Percentiles rank a stretch among this genome's conserved stretches.
These are phyloP conservation scores for Trichophyton rubrum DNA, from an alignment of 2,329 filamentous ascomycete genomes.

Conservation along the genomic window DNA sequence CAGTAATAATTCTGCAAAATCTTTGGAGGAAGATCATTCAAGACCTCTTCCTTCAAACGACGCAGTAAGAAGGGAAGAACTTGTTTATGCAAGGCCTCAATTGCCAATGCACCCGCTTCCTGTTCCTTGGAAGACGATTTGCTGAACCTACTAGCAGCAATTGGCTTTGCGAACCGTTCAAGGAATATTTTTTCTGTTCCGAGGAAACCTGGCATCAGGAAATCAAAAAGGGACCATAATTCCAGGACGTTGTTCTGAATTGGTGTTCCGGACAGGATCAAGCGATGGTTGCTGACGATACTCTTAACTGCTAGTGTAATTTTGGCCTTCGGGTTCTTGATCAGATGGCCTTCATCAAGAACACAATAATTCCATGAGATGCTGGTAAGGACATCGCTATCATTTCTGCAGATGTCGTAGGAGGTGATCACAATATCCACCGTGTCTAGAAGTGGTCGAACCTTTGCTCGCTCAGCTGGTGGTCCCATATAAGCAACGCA, in stretches of 20 bases:
- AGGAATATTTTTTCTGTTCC: slow-evolving; percentile 95
- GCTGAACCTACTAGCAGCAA: slow-evolving; percentile 84
- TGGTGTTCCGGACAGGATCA: slow-evolving; percentile 92
- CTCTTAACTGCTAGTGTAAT: slow-evolving; percentile 87
- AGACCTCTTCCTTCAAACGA: slow-evolving; percentile 91
- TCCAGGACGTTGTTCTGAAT: slow-evolving; percentile 98
- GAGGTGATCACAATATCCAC: slow-evolving; percentile 95
- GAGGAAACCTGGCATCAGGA: slow-evolving; percentile 96
- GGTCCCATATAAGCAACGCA: slow-evolving; percentile 86
- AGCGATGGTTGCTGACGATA: slow-evolving; percentile 77
- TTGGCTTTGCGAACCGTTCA: slow-evolving; percentile 88
- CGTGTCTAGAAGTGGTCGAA: slow-evolving; percentile 56
- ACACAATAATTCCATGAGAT: slow-evolving; percentile 97
- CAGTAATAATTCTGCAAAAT: slow-evolving; percentile 99
- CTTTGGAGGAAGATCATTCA: slow-evolving; percentile 93
- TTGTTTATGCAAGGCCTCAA: slow-evolving; percentile 97
- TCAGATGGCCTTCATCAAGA: slow-evolving; percentile 91
- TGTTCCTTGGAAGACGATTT: slow-evolving; percentile 98
- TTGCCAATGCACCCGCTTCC: slow-evolving; percentile 87
- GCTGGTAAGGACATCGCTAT: slow-evolving; percentile 69
- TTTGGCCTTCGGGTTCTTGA: slow-evolving; percentile 98
- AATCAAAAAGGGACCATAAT: slow-evolving; percentile 95
- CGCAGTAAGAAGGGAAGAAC: slow-evolving; percentile 92
- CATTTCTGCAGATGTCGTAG: slow-evolving; percentile 95
- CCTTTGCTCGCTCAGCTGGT: slow-evolving; percentile 61